These are phyloP conservation scores for Hermanozyma aechmeae DNA, from an alignment of 805 yeast species.

Conservation along the genomic window DNA sequence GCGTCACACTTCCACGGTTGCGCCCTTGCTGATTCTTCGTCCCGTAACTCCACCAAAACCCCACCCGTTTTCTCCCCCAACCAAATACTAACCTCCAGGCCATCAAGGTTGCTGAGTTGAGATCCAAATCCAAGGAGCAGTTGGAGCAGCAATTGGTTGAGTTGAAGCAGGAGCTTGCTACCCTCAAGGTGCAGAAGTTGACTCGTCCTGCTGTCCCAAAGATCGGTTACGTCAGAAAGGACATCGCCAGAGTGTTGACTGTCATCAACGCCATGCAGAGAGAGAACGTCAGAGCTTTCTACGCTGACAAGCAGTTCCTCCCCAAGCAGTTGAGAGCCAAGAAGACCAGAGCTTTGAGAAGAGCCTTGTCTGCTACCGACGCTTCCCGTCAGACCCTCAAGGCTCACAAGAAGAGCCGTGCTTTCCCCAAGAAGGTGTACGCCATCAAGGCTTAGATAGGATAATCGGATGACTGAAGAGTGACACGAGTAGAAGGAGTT, in stretches of 20 bases:
- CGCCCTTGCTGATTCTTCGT: too few species aligned
- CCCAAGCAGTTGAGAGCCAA: conserved; percentile 99
- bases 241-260: conserved; percentile 97
- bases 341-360: conserved; percentile 99
- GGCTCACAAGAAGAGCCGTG: conserved; percentile 84
- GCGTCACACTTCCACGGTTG: too few species aligned
- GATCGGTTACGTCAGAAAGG: conserved; percentile 95
- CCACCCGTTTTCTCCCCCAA: too few species aligned
- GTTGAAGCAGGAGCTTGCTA: conserved; percentile 93
- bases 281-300: conserved; percentile 87
- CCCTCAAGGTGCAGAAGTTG: conserved; percentile 92
- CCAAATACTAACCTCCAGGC: conserved; percentile 45
- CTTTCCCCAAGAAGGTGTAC: conserved; percentile 97
- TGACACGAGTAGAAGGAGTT: too few species aligned
- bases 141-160: conserved; percentile 90
- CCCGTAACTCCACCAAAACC: too few species aligned
- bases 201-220: conserved; percentile 89
- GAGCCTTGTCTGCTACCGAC: conserved; percentile 86
- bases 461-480: too few species aligned
- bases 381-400: conserved; percentile 73
- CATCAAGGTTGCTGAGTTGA: conserved; percentile 91
- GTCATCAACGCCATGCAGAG: conserved; percentile 95
- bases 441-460: conserved; percentile 89
- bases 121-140: conserved; percentile 95
- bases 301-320: conserved; percentile 89